Base-by-base conservation (phyloP, 805 yeast genomes). In the Candida odintsovae region DNA sequence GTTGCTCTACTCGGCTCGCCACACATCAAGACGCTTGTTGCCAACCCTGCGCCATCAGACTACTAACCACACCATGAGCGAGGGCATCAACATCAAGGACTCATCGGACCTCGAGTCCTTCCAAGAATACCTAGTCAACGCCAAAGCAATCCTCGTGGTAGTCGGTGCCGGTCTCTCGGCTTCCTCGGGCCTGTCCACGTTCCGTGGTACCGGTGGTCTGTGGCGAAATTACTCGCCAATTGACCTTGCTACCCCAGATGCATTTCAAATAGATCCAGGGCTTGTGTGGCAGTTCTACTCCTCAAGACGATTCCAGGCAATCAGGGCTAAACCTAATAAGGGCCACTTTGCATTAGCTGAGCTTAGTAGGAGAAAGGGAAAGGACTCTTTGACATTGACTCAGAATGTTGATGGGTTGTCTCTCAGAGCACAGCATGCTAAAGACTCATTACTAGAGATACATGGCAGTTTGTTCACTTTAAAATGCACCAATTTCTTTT, bases 171-270 rank as follows among this genome's bases (percentile, higher is more conserved):
- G 96, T 0, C 71, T 89, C 12, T 82, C 90, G 3, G 90, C 80
- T 0, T 69, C 84, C 1, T 83, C 92, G 1, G 96, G 96, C 0
- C 67, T 89, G 15, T 79, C 86, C 4, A 83, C 92, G 0, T 85
- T 82, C 58, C 68, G 89, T 43, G 88, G 88, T 9, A 64, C 82
- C 0, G 81, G 82, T 43, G 92, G 94, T 0, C 67, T 83, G 25
- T 89, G 96, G 96, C 73, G 78, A 50, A 79, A 79, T 50, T 84
- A 78, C 66, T 83, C 83, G 44, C 80, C 90, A 55, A 82, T 86
- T 40, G 96, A 89, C 58, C 69, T 90, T 39, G 96, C 96, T 8
- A 89, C 96, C 0, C 96, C 95, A 0, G 96, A 89, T 59, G 96
- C 96, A 6, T 89, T 90, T 62, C 77, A 81, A 49, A 70, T 71